phyloP scores from a whole-genome alignment of 768 basidiomycete genomes.

The Gautieria morchelliformis region DNA sequence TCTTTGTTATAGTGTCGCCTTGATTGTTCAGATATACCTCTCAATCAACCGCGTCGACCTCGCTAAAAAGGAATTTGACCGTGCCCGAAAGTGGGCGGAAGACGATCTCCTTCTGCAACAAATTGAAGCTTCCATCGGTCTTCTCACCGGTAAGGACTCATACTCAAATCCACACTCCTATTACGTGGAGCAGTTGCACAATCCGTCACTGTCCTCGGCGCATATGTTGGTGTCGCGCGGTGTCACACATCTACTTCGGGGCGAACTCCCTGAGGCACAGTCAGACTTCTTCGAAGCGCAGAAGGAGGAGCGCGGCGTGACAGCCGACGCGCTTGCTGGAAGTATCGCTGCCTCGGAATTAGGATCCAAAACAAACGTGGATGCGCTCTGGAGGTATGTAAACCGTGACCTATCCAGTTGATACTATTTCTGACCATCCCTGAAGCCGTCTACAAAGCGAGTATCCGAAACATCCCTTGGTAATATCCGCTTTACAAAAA shows the following conservation, averaged over 20 bases:
- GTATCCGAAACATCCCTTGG: conserved; percentile 61
- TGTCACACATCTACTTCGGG: conserved; percentile 66
- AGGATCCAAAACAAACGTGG: conserved; percentile 47
- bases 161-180: conserved; percentile 42
- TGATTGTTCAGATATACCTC: conserved; percentile 80
- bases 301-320: conserved; percentile 31
- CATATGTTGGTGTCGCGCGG: conserved; percentile 73
- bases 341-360: conserved; percentile 55
- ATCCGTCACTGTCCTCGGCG: conserved; percentile 66
- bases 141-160: conserved; percentile 64
- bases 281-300: conserved; percentile 74
- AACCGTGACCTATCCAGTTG: conserved; percentile 5
- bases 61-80: conserved; percentile 77
- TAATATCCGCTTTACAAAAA: conserved; percentile 51
- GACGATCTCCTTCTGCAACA: conserved; percentile 84
- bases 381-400: conserved; percentile 64
- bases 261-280: conserved; percentile 65
- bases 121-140: conserved; percentile 75
- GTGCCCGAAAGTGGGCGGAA: conserved; percentile 78
- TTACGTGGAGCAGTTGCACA: conserved; percentile 77
- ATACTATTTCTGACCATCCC: conserved; percentile 7
- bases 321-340: conserved; percentile 56
- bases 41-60: conserved; percentile 84
- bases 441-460: conserved; percentile 35
- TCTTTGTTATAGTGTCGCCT: conserved; percentile 48